Evolutionary conservation across 768 basidiomycete genomes (phyloP).

Genomic region (Trametes coccinea): DNA sequence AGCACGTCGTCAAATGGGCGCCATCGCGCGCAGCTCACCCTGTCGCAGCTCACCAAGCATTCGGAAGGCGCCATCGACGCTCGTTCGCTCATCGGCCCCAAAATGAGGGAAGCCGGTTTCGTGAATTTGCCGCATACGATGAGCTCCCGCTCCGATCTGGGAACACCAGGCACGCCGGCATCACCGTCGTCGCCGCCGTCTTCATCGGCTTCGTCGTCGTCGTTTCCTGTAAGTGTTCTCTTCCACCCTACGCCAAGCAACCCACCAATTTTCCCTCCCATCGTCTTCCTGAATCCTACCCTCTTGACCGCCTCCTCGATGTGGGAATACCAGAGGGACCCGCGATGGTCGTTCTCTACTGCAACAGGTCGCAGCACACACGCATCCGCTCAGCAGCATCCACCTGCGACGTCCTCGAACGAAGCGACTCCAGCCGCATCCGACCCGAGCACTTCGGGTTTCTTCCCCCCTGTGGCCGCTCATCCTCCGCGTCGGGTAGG

Average conservation of each 20-base stretch:
- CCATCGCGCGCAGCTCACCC: constrained; percentile 19
- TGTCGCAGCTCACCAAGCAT: constrained; percentile 28
- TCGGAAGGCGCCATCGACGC: constrained; percentile 31
- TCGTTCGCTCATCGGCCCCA: constrained; percentile 29
- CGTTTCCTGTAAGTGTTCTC: constrained; percentile 13
- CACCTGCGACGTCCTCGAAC: neutral
- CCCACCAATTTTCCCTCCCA: constrained; percentile 32
- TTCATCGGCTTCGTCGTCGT: neutral
- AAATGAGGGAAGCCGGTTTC: constrained; percentile 33
- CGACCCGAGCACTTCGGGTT: neutral
- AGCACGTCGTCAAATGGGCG: neutral
- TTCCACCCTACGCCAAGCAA: constrained; percentile 27
- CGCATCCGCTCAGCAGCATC: neutral
- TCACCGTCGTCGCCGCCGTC: neutral
- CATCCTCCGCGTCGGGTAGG: neutral
- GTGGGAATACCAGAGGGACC: constrained; percentile 28
- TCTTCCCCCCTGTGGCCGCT: neutral
- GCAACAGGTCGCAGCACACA: neutral
- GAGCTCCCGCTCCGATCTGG: constrained; percentile 7
- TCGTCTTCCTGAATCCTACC: constrained; percentile 27
- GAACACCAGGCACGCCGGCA: neutral
- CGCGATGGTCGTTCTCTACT: constrained; percentile 1
- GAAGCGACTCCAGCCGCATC: neutral
- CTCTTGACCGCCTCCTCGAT: constrained; percentile 15
- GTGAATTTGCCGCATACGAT: constrained; percentile 27